Base-by-base conservation (phyloP, 805 yeast species). In the Schwanniomyces polymorphus region DNA sequence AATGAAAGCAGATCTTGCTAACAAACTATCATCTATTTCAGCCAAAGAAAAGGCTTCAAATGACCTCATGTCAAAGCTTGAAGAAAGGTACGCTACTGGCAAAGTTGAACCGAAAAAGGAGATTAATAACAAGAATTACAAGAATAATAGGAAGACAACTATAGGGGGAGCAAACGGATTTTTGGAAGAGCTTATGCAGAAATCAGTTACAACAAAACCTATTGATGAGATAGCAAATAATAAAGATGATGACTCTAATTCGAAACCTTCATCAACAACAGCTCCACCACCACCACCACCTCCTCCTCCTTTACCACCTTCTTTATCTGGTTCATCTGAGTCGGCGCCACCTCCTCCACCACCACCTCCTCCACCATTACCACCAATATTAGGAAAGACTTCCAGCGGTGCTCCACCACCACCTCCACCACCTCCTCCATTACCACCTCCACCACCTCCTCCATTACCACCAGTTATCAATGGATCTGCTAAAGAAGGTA, bases 161-260 rank as follows among this genome's bases (percentile, higher is more conserved):
- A 65, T 75, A 43, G 69, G 68, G 18, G 65, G 75, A 47, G 80
- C 83, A 10, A 63, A 75, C 26, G 35, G 35, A 6, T 81, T 82
- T 56, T 65, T 83, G 53, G 69, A 74, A 41, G 88, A 83, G 56
- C 65, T 83, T 52, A 69, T 75, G 18, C 61, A 74, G 3, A 80
- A 78, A 53, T 84, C 82, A 10, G 66, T 55, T 49, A 63, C 44
- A 38, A 55, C 44, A 50, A 56, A 43, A 50, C 43, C 49, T 8
- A 58, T 54, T 12, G 55, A 52, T 34, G 46, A 53, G 38, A 53
- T 54, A 8, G 29, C 38, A 26, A 52, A 43, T 18, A 55, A 48
- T 16, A n/a, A 41, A 11, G 50, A 46, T 39, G 26, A 34, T 7
- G 9, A 42, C 5, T 31, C 35, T 31, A 3, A 4, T 31, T 8